phyloP scores from a whole-genome alignment of 331 rosid genomes.

The Cydonia oblonga region DNA sequence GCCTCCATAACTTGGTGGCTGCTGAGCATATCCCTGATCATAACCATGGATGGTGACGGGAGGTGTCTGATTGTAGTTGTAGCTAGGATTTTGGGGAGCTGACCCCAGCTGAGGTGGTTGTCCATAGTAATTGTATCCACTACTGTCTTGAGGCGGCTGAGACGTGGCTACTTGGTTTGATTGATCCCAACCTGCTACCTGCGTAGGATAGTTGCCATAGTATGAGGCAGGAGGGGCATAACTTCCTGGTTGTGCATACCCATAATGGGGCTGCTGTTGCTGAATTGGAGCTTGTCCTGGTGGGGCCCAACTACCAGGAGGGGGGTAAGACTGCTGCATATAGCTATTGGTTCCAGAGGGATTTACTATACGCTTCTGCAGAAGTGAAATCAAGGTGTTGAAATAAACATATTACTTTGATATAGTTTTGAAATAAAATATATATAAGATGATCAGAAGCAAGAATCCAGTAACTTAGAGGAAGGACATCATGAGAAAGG shows the following conservation, averaged over 20 bases:
- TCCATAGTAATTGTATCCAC: conserved; percentile 31
- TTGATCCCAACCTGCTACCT: conserved; percentile 37
- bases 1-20: conserved; percentile 19
- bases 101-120: conserved; percentile 35
- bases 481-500: not conserved
- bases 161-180: conserved; percentile 21
- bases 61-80: conserved; percentile 25
- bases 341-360: conserved; percentile 27
- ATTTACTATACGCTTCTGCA: conserved; percentile 36
- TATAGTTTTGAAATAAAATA: too few relatives aligned
- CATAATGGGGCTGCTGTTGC: conserved; percentile 36
- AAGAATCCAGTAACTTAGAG: too few relatives aligned
- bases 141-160: conserved; percentile 27
- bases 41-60: conserved; percentile 22
- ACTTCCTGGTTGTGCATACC: conserved; percentile 26
- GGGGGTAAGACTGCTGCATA: conserved; percentile 21
- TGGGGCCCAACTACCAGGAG: conserved; percentile 28
- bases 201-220: conserved; percentile 33
- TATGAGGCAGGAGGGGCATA: conserved; percentile 25
- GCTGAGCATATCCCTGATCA: conserved; percentile 7
- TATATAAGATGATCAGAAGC: too few relatives aligned
- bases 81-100: conserved; percentile 26
- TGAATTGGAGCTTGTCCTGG: too few relatives aligned
- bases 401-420: not conserved
- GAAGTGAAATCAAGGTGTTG: not conserved